Conservation (phyloP, 2,329 filamentous ascomycete species). For the Lecanicillium sp. region DNA sequence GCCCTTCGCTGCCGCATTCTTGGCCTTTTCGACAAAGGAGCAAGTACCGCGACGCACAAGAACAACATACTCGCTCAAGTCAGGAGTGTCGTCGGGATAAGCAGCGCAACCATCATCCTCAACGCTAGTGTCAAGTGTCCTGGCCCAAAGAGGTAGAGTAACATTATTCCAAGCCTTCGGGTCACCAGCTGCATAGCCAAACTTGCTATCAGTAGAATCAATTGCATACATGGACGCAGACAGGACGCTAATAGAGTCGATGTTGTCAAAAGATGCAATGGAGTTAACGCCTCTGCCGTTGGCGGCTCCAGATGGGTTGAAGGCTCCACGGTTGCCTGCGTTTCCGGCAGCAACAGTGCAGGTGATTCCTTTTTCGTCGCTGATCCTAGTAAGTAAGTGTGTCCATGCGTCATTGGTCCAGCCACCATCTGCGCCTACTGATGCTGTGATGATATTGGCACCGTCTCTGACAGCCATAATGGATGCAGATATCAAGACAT, state of each 20-base stretch:
- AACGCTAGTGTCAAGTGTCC: conserved; percentile 35
- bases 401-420: conserved; percentile 18
- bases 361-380: conserved; percentile 10
- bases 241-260: conserved; percentile 14
- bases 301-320: conserved; percentile 9
- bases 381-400: neutral
- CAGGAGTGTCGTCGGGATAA: conserved; percentile 40
- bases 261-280: conserved; percentile 11
- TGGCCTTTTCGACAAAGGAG: conserved; percentile 44
- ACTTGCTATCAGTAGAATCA: conserved; percentile 24
- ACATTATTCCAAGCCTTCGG: conserved; percentile 27
- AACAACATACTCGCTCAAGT: conserved; percentile 44
- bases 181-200: conserved; percentile 29
- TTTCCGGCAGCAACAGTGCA: conserved; percentile 16
- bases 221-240: conserved; percentile 28
- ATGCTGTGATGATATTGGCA: conserved; percentile 24
- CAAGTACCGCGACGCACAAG: conserved; percentile 48
- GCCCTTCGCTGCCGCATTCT: conserved; percentile 43
- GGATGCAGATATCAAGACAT: conserved; percentile 33
- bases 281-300: conserved; percentile 9
- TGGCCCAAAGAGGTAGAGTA: conserved; percentile 23
- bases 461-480: conserved; percentile 34
- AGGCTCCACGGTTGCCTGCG: conserved; percentile 17
- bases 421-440: conserved; percentile 17
- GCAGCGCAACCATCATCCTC: conserved; percentile 39